Base-by-base conservation (phyloP, 495 filamentous ascomycete species). In the Aspergillus mulundensis region DNA sequence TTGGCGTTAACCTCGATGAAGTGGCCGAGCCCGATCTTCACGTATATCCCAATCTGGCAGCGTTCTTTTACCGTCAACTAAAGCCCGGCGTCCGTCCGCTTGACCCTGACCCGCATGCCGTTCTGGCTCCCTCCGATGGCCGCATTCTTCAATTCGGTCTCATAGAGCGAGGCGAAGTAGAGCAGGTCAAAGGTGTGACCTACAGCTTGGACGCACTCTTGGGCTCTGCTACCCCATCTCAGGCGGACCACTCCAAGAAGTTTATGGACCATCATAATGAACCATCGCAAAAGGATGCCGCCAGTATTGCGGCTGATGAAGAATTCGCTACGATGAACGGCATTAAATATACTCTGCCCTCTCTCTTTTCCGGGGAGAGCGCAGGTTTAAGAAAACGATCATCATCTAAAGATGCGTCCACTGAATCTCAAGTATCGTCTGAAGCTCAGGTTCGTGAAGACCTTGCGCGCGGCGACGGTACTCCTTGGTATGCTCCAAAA, bases 131-230 rank as follows among this genome's bases (percentile, higher is more conserved):
- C 12, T 82, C 95, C 14, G 94, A 99, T 70, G 95, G 94, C 8
- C 84, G 86, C 47, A 79, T 99, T 24, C 77, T 99, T 15, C 94
- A 97, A 65, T 97, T 90, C 62, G 94, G 94, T 3, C 86, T 81
- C 59, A 96, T 99, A 53, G 87, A 94, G 60, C 81, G 88, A 47
- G 93, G 92, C 25, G 88, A 96, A 61, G 92, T 99, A n/a, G 94
- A 97, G 70, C 94, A 97, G 69, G 93, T 97, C 38, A 99, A 99
- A 70, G 94, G 94, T 43, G 93, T 97, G 80, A 97, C 91, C 3
- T 99, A 99, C 70, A 94, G 88, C 56, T 79, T 99, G 44, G 94
- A 97, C 66, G 91, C 93, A 0, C 79, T 99, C 1, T 76, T 99
- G 4, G 94, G 94, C 34, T 82, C 84, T 46, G 81, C 78, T 32